These are phyloP conservation scores for slime mould (Dictyostelium discoideum) DNA, from an alignment of 78 protist species.

Conservation along the genomic window DNA sequence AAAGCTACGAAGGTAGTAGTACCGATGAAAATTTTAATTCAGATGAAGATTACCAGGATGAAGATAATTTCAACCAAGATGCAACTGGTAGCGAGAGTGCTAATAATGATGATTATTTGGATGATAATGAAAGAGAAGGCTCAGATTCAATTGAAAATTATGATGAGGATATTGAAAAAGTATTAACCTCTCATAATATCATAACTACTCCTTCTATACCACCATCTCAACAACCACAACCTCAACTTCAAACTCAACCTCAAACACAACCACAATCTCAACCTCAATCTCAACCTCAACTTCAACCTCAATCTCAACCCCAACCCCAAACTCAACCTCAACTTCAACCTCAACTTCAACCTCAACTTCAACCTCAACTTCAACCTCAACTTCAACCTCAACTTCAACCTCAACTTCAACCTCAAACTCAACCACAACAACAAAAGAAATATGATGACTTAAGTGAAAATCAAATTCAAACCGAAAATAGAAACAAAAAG, in stretches of 20 bases:
- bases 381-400: not conserved
- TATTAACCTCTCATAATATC: not conserved
- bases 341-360: not conserved
- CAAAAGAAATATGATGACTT: not conserved
- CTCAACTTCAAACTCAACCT: not conserved
- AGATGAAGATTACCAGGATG: not conserved
- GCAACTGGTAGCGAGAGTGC: no score
- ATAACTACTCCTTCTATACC: not conserved
- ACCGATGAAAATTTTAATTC: not conserved
- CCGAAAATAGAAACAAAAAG: not conserved
- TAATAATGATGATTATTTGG: not conserved
- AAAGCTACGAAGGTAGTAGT: not conserved
- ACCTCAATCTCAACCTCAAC: not conserved
- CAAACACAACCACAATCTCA: not conserved
- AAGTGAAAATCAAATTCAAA: not conserved
- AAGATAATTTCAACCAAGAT: not conserved
- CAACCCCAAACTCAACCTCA: not conserved
- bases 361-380: not conserved
- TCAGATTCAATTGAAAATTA: not conserved
- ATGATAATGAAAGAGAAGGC: constrained; percentile 8
- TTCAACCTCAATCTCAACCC: not conserved
- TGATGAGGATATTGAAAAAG: not conserved
- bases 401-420: not conserved
- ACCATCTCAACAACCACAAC: not conserved
- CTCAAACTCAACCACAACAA: not conserved